Conservation (phyloP, 768 basidiomycete genomes). For the Mycena alexandri region DNA sequence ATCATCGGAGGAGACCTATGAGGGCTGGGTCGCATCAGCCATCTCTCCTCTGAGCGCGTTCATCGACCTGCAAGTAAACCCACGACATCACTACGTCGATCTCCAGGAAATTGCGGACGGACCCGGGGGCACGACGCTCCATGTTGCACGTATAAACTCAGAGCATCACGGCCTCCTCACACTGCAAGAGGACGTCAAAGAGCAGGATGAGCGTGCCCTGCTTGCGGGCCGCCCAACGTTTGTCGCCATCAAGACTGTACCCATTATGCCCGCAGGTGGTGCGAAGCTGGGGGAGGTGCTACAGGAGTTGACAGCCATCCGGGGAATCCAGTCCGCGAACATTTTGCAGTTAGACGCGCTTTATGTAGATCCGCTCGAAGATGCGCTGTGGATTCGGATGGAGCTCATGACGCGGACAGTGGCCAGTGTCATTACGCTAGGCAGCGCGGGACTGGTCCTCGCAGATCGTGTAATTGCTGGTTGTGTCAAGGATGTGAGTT, state of each 20-base stretch:
- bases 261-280: slow-evolving; percentile 50
- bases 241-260: slow-evolving; percentile 68
- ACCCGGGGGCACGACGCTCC: slow-evolving; percentile 63
- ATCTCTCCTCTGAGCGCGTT: slow-evolving; percentile 53
- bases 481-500: slow-evolving; percentile 64
- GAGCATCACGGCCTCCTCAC: not conserved
- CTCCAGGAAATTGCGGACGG: slow-evolving; percentile 68
- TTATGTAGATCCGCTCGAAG: slow-evolving; percentile 55
- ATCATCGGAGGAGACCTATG: slow-evolving; percentile 36
- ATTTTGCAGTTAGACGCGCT: slow-evolving; percentile 60
- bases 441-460: slow-evolving; percentile 56
- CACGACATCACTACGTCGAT: slow-evolving; percentile 55
- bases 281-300: slow-evolving; percentile 59
- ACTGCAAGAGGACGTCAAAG: slow-evolving; percentile 1
- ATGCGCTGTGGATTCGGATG: slow-evolving; percentile 69
- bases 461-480: slow-evolving; percentile 61
- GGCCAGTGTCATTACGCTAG: slow-evolving; percentile 65
- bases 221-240: slow-evolving; percentile 32
- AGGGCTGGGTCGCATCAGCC: slow-evolving; percentile 52
- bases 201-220: slow-evolving; percentile 7
- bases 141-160: slow-evolving; percentile 19
- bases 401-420: slow-evolving; percentile 72
- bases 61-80: slow-evolving; percentile 56
- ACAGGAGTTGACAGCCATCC: slow-evolving; percentile 58
- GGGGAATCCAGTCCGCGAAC: slow-evolving; percentile 54